Conservation (phyloP, 768 basidiomycete genomes). For the Agaricus sinodeliciosus region DNA sequence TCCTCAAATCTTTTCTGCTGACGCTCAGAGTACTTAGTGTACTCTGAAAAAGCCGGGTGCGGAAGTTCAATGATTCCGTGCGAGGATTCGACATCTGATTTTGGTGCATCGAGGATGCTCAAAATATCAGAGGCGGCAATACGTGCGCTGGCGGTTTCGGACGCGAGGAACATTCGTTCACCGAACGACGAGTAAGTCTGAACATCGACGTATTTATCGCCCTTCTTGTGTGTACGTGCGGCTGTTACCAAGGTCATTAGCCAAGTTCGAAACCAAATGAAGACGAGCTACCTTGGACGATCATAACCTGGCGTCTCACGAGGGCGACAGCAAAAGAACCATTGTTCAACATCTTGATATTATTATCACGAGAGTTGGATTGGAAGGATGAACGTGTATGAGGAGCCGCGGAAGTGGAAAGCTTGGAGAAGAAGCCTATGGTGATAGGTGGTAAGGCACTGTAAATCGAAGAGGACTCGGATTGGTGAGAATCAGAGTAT, state of each 20-base stretch:
- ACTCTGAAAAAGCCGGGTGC: conserved; percentile 51
- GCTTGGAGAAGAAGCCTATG: neutral
- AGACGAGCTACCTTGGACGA: conserved; percentile 53
- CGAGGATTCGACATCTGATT: neutral
- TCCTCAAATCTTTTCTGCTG: conserved; percentile 51
- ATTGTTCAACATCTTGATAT: conserved; percentile 34
- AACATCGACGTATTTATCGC: conserved; percentile 60
- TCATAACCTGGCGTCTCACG: conserved; percentile 59
- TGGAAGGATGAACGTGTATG: neutral
- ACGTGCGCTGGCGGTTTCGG: conserved; percentile 53
- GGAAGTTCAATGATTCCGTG: conserved; percentile 62
- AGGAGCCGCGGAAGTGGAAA: neutral
- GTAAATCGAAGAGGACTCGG: neutral
- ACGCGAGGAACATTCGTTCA: conserved; percentile 58
- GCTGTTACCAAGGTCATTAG: conserved; percentile 29
- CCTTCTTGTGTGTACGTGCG: conserved; percentile 44
- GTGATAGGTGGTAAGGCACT: neutral
- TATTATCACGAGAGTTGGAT: neutral
- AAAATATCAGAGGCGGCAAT: conserved; percentile 56
- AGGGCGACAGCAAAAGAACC: conserved; percentile 64
- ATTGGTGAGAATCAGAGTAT: neutral
- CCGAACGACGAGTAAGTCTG: conserved; percentile 60
- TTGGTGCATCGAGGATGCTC: conserved; percentile 39
- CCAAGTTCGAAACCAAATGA: neutral
- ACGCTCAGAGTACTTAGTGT: conserved; percentile 43